Percentiles rank a stretch among this genome's conserved stretches.
phyloP scores from a whole-genome alignment of 83 land plant species.

The Diphasiastrum complanatum region DNA sequence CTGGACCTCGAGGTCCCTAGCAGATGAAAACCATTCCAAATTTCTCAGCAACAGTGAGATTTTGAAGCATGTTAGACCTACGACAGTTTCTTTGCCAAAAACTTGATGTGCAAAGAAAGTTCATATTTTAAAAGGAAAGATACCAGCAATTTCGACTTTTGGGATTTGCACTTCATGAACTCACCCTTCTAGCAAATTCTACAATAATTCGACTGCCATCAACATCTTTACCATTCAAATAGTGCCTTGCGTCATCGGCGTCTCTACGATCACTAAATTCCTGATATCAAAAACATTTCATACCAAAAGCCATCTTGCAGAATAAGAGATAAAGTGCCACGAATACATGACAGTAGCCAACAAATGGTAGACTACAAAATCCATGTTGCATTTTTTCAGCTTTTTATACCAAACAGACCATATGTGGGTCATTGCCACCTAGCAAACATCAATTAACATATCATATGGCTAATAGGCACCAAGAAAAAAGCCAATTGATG shows the following conservation, averaged over 20 bases:
- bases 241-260: conserved; percentile 92
- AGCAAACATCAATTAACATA: too few species aligned
- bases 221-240: conserved; percentile 75
- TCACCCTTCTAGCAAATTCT: conserved; percentile 87
- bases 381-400: too few species aligned
- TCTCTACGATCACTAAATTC: conserved; percentile 91
- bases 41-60: too few species aligned
- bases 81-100: too few species aligned
- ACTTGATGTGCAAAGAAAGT: too few species aligned
- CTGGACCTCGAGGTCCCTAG: background rate
- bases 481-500: conserved; percentile 8
- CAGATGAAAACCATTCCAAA: too few species aligned
- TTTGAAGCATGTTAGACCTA: too few species aligned
- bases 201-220: conserved; percentile 84
- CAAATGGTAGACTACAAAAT: background rate
- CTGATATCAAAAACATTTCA: conserved; percentile 34
- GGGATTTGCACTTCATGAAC: too few species aligned
- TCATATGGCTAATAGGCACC: background rate
- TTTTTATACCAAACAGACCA: too few species aligned
- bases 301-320: background rate
- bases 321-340: background rate
- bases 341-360: background rate
- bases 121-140: too few species aligned
- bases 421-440: too few species aligned
- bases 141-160: too few species aligned